Conservation (phyloP, 768 basidiomycete genomes). For the Trametes elegans region DNA sequence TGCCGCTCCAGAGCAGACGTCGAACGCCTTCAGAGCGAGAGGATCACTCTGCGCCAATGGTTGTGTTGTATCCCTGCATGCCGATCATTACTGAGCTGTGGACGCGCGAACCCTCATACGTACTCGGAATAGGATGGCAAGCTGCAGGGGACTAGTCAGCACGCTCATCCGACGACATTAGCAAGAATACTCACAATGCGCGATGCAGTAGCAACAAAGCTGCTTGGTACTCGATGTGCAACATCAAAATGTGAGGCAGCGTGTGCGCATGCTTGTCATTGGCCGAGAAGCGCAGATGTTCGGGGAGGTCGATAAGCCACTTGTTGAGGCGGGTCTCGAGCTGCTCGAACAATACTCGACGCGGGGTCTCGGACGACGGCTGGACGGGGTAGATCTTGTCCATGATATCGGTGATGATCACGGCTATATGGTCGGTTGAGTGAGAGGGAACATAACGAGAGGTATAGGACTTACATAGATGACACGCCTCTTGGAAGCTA, state of each 20-base stretch:
- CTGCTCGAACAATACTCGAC: slow-evolving; percentile 47
- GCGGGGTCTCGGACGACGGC: slow-evolving; percentile 41
- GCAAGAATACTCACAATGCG: slow-evolving; percentile 61
- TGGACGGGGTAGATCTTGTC: slow-evolving; percentile 70
- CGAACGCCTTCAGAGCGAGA: slow-evolving; percentile 63
- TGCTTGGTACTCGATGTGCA: slow-evolving; percentile 77
- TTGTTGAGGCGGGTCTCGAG: slow-evolving; percentile 70
- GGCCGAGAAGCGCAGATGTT: slow-evolving; percentile 58
- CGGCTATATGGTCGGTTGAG: slow-evolving; percentile 37
- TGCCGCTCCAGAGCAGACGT: slow-evolving; percentile 72
- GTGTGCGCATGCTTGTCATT: slow-evolving; percentile 51
- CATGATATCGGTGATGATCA: slow-evolving; percentile 67
- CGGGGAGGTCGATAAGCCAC: slow-evolving; percentile 71
- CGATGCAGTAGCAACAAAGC: slow-evolving; percentile 72
- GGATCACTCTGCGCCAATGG: slow-evolving; percentile 31
- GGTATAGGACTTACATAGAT: slow-evolving; percentile 58
- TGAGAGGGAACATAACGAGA: background rate
- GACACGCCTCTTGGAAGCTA: slow-evolving; percentile 54
- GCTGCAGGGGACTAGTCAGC: too few species aligned
- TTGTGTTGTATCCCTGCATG: background rate
- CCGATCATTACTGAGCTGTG: background rate
- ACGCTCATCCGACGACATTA: slow-evolving; percentile 9
- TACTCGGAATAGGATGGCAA: slow-evolving; percentile 75
- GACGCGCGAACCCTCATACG: slow-evolving; percentile 9
- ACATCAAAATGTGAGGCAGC: slow-evolving; percentile 61